Conservation (phyloP, 768 basidiomycete species). For the Tubosaeta sp. region DNA sequence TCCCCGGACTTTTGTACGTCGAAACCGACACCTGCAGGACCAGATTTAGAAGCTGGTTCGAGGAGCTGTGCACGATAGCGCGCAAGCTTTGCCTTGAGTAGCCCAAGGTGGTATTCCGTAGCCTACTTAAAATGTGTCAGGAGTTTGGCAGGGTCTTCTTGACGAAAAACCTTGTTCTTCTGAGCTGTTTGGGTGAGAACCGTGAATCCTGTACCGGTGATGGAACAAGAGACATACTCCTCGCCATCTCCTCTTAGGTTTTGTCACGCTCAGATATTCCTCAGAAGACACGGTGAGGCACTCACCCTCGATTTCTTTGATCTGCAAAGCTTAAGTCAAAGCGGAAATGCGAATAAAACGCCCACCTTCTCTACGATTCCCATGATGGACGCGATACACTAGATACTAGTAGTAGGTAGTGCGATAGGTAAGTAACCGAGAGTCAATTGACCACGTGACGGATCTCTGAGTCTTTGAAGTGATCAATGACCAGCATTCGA, state of each 20-base stretch:
- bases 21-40: slow-evolving; percentile 77
- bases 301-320: slow-evolving; percentile 94
- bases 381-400: slow-evolving; percentile 46
- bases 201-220: slow-evolving; percentile 1
- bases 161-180: slow-evolving; percentile 80
- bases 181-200: slow-evolving; percentile 54
- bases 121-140: slow-evolving; percentile 47
- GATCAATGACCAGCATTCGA: slow-evolving; percentile 19
- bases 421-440: too few species aligned
- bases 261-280: slow-evolving; percentile 8
- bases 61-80: slow-evolving; percentile 93
- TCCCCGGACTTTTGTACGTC: slow-evolving; percentile 88
- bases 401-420: too few species aligned
- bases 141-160: slow-evolving; percentile 2
- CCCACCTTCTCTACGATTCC: slow-evolving; percentile 90
- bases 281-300: neutral
- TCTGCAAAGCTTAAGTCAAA: slow-evolving; percentile 42
- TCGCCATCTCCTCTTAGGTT: slow-evolving; percentile 87
- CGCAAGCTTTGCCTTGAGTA: slow-evolving; percentile 91
- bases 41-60: slow-evolving; percentile 83
- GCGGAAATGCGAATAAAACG: slow-evolving; percentile 3
- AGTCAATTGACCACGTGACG: slow-evolving; percentile 1
- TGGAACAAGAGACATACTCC: slow-evolving; percentile 62
- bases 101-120: slow-evolving; percentile 90
- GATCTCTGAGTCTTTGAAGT: neutral